Evolutionary conservation across 495 filamentous ascomycete genomes (phyloP).

Genomic region (Lentithecium fluviatile): DNA sequence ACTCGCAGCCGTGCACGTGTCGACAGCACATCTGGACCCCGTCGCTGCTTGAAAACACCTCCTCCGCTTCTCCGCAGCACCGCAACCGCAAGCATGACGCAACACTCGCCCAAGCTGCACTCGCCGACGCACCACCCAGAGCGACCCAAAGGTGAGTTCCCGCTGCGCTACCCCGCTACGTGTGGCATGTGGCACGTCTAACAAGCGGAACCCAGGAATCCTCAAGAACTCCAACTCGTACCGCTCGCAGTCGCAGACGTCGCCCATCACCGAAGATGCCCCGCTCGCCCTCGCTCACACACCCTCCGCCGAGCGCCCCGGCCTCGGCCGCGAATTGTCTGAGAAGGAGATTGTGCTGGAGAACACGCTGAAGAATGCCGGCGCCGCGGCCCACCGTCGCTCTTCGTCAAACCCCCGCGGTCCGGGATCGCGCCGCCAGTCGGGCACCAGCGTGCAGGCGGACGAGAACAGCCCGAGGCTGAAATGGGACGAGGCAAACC

Average conservation of each 20-base stretch:
- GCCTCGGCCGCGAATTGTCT: conserved; percentile 50
- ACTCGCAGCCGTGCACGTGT: background rate
- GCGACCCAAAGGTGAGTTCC: conserved; percentile 73
- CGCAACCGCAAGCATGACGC: conserved; percentile 34
- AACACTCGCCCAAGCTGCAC: conserved; percentile 36
- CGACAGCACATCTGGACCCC: background rate
- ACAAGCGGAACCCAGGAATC: conserved; percentile 64
- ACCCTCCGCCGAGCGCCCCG: conserved; percentile 36
- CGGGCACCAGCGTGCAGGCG: conserved; percentile 49
- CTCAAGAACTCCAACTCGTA: conserved; percentile 78
- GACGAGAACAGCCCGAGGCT: conserved; percentile 67
- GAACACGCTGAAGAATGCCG: conserved; percentile 93
- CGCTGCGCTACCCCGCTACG: conserved; percentile 3
- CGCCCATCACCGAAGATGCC: conserved; percentile 41
- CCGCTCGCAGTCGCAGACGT: conserved; percentile 51
- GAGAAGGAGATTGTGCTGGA: conserved; percentile 86
- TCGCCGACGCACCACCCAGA: conserved; percentile 46
- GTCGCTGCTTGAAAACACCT: background rate
- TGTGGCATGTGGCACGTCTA: background rate
- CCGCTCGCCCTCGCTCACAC: conserved; percentile 33
- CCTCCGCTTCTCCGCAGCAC: conserved; percentile 1
- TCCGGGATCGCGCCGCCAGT: conserved; percentile 68
- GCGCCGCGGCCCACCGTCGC: conserved; percentile 62
- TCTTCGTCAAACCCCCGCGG: conserved; percentile 68
- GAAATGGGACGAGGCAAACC: conserved; percentile 97